Conservation (phyloP, 2,329 filamentous ascomycete genomes). For the Sordariomycetes sp. region DNA sequence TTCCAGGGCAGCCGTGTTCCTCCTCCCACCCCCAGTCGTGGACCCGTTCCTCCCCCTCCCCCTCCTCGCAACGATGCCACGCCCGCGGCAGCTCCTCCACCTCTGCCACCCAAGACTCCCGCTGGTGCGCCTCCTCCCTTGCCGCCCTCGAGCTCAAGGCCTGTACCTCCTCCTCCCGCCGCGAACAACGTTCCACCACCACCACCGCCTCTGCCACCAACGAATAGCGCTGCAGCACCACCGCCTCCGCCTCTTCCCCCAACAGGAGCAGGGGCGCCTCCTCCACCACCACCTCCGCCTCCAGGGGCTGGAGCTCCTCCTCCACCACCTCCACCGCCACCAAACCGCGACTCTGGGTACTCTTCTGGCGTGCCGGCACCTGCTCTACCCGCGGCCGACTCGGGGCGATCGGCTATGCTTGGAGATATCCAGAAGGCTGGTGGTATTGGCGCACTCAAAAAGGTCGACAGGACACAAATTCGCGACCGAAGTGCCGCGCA, state of each 20-base stretch:
- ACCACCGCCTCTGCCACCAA: slow-evolving; percentile 24
- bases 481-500: slow-evolving; percentile 59
- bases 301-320: slow-evolving; percentile 20
- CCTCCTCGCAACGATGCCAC: slow-evolving; percentile 32
- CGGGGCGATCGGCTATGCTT: slow-evolving; percentile 50
- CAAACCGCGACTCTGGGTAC: slow-evolving; percentile 51
- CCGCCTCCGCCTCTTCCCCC: slow-evolving; percentile 37
- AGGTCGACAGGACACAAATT: slow-evolving; percentile 63
- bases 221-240: slow-evolving; percentile 7
- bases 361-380: slow-evolving; percentile 42
- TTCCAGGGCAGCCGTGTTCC: slow-evolving; percentile 58
- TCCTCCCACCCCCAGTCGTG: slow-evolving; percentile 66
- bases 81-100: slow-evolving; percentile 26
- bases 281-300: slow-evolving; percentile 27
- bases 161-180: slow-evolving; percentile 32
- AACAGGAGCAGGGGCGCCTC: slow-evolving; percentile 9
- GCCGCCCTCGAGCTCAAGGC: slow-evolving; percentile 42
- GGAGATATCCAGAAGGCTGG: slow-evolving; percentile 65
- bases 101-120: slow-evolving; percentile 39
- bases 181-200: slow-evolving; percentile 12
- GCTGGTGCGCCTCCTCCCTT: slow-evolving; percentile 34
- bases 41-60: slow-evolving; percentile 63
- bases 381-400: slow-evolving; percentile 28
- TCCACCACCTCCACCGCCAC: slow-evolving; percentile 33
- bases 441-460: slow-evolving; percentile 61